Percentiles rank a stretch among this genome's conserved stretches.
These are phyloP conservation scores for Dendrothele bispora DNA, from an alignment of 768 basidiomycete species.

Conservation along the genomic window DNA sequence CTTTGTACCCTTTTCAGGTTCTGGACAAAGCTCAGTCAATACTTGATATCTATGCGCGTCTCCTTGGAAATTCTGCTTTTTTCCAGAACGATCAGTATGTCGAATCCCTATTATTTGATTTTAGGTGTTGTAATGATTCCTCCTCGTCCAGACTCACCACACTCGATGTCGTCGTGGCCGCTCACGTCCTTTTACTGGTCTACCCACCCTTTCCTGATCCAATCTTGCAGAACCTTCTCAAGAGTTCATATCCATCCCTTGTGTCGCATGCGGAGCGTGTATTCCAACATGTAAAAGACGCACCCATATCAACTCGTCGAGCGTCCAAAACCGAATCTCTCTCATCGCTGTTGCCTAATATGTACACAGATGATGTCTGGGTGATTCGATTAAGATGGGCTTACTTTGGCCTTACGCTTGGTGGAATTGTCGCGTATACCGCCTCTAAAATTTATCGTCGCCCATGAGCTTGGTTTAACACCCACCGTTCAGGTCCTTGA, in stretches of 20 bases:
- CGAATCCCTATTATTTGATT: neutral
- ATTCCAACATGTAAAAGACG: conserved; percentile 13
- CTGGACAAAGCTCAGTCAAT: conserved; percentile 55
- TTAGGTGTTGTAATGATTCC: neutral
- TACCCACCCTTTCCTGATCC: conserved; percentile 63
- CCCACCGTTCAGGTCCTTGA: neutral
- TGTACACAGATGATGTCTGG: neutral
- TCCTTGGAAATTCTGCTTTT: conserved; percentile 51
- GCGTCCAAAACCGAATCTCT: conserved; percentile 4
- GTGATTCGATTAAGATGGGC: neutral
- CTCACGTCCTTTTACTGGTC: conserved; percentile 63
- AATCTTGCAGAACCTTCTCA: conserved; percentile 52
- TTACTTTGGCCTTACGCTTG: conserved; percentile 1
- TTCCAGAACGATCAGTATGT: conserved; percentile 51
- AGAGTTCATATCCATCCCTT: conserved; percentile 56
- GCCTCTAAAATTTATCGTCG: too few species aligned
- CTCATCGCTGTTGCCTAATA: conserved; percentile 6
- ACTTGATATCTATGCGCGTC: conserved; percentile 57
- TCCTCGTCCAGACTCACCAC: conserved; percentile 52
- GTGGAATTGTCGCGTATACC: neutral
- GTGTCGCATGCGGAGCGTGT: conserved; percentile 59
- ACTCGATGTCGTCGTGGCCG: conserved; percentile 66
- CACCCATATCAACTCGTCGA: too few species aligned
- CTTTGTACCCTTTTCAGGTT: conserved; percentile 38
- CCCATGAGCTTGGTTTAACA: too few species aligned